Conservation (phyloP, 225 moss, liverwort and hornwort species). For the Thuidium tamariscinum region DNA sequence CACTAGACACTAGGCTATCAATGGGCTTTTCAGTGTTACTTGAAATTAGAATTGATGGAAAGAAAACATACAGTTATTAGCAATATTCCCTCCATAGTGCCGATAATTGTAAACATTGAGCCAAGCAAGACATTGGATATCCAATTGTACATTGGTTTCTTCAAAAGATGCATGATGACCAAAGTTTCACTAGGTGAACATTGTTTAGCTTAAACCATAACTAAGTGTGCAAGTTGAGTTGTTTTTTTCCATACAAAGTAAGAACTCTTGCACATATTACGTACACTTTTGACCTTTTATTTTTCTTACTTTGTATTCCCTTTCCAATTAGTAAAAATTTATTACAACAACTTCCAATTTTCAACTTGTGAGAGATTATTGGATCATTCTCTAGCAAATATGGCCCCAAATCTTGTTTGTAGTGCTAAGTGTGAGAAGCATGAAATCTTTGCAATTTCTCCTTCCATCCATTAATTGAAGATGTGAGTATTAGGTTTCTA, state of each 20-base stretch:
- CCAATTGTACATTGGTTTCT: no score
- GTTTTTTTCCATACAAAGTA: not conserved
- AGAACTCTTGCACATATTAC: not conserved
- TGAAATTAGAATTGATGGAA: not conserved
- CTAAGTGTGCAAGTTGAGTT: not conserved
- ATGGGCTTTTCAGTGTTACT: fast-evolving
- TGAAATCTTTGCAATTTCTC: not conserved
- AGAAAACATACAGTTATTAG: not conserved
- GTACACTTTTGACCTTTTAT: not conserved
- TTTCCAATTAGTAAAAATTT: not conserved
- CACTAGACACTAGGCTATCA: no score
- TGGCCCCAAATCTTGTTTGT: not conserved
- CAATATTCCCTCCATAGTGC: not conserved
- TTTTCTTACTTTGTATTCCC: not conserved
- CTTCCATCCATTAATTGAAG: not conserved
- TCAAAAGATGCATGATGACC: no score
- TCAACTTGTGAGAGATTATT: not conserved
- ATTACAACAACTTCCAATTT: not conserved
- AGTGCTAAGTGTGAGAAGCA: no score
- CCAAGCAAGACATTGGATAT: no score
- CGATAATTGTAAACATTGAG: not conserved
- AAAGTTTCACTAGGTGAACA: not conserved
- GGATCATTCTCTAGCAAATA: not conserved
- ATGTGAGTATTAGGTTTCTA: not conserved
- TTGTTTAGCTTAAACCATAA: not conserved